Conservation (phyloP, 345 rosid species). For the Schrenkiella parvula region DNA sequence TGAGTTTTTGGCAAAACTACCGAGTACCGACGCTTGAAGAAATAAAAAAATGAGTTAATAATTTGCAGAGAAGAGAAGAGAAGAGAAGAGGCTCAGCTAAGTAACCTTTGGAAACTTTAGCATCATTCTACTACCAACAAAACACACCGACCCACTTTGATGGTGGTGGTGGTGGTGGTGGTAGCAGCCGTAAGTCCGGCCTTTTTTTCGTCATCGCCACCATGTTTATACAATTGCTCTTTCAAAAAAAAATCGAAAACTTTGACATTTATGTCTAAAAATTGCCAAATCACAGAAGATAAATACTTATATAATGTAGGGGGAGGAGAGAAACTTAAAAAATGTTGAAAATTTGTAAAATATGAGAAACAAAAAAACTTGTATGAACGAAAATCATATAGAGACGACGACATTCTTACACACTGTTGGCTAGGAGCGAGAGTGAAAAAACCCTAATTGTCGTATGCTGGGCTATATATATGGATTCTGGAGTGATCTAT, state of each 20-base stretch:
- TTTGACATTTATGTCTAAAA: not conserved
- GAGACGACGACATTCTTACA: constrained; percentile 2
- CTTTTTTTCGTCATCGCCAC: constrained; percentile 39
- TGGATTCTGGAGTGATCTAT: not conserved
- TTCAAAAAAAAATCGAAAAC: not conserved
- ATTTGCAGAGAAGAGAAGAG: not conserved
- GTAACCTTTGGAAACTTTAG: constrained; percentile 27
- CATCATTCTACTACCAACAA: constrained; percentile 33
- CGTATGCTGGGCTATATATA: not conserved
- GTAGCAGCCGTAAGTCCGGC: constrained; percentile 39
- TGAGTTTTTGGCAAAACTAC: not conserved
- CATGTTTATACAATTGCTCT: not conserved
- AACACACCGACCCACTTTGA: not conserved
- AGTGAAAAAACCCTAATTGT: constrained; percentile 21
- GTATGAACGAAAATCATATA: not conserved
- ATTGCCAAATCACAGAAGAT: not conserved
- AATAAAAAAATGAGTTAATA: not conserved
- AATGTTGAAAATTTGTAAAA: not conserved
- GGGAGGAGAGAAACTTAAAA: not conserved
- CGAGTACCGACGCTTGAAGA: not conserved
- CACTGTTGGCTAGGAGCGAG: not conserved
- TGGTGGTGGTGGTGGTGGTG: not conserved
- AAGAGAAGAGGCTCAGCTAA: constrained; percentile 24
- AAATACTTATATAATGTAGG: not conserved
- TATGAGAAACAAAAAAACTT: not conserved